Evolutionary conservation across 2,329 filamentous ascomycete species (phyloP).

Genomic region (Cladosporium austrohemisphaericum): DNA sequence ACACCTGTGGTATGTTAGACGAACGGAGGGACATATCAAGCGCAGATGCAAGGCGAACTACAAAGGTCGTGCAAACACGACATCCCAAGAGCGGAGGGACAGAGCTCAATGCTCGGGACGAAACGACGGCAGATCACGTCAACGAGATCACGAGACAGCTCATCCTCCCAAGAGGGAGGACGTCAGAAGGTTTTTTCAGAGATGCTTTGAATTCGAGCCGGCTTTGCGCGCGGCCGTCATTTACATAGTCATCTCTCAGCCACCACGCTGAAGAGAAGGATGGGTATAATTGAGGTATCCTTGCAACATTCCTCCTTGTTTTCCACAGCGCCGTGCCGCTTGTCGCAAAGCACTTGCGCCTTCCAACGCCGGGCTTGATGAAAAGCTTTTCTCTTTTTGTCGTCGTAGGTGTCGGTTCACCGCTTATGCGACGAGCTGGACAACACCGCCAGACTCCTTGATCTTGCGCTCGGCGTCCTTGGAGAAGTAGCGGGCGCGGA

Average conservation of each 20-base stretch:
- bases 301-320: constrained; percentile 16
- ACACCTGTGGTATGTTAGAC: too few species aligned
- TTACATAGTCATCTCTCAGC: constrained; percentile 47
- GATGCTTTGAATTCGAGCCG: constrained; percentile 41
- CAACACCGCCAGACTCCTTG: constrained; percentile 91
- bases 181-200: constrained; percentile 49
- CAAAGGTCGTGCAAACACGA: too few species aligned
- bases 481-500: constrained; percentile 92
- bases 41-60: too few species aligned
- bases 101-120: not conserved
- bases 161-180: constrained; percentile 19
- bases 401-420: constrained; percentile 2
- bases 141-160: constrained; percentile 13
- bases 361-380: constrained; percentile 11
- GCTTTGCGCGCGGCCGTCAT: constrained; percentile 34
- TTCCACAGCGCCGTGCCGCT: constrained; percentile 9
- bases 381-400: constrained; percentile 11
- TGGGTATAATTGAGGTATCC: constrained; percentile 12
- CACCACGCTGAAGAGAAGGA: constrained; percentile 45
- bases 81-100: too few species aligned
- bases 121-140: too few species aligned
- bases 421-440: constrained; percentile 87
- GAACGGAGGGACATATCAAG: too few species aligned
- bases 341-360: constrained; percentile 12
- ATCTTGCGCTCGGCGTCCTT: constrained; percentile 98